Base-by-base conservation (phyloP, 2,329 filamentous ascomycete species). In the Aspergillus fumigatus region DNA sequence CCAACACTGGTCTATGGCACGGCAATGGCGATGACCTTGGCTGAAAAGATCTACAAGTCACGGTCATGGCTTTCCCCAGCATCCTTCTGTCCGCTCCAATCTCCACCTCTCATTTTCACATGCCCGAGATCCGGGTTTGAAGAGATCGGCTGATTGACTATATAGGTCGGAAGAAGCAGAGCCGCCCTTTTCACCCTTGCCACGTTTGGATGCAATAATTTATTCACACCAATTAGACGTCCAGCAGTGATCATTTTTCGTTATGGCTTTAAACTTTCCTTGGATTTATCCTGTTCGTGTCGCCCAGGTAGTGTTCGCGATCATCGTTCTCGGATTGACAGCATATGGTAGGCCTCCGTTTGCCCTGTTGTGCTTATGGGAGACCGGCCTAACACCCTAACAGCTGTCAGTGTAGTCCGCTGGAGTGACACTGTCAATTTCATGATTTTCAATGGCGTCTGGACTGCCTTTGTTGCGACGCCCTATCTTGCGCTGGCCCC, bases 371-470 rank as follows among this genome's bases (percentile, higher is more conserved):
- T 23, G n/a, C n/a, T 38, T 5, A 38, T 38, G 32, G 14, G 7
- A 38, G 14, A 38, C 32, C 17, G 17, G 32, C 29, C 47, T 11
- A 50, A 32, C 25, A 47, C 23, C 6, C 10, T 6, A 40, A 11
- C 63, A 89, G 86, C 87, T 59, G 81, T 86, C 41, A 75, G 75
- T 64, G 78, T 77, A 74, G 80, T 77, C 73, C 54, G 62, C 52
- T 78, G 76, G 38, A 86, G 88, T 7, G 79, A 82, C 10, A 76
- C 81, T 38, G 78, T 89, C 70, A 86, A 87, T 75, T 96, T 94
- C 77, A 82, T 93, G 75, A 80, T 96, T 74, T 96, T 96, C 82
- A 82, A 81, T 70, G 79, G 85, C 43, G 79, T 92, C 64, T 95
- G 90, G 89, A 88, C 90, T 1, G 72, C 91, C 50, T 80, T 94